These are phyloP conservation scores for Coriaria nepalensis DNA, from an alignment of 306 rosid species.

Conservation along the genomic window DNA sequence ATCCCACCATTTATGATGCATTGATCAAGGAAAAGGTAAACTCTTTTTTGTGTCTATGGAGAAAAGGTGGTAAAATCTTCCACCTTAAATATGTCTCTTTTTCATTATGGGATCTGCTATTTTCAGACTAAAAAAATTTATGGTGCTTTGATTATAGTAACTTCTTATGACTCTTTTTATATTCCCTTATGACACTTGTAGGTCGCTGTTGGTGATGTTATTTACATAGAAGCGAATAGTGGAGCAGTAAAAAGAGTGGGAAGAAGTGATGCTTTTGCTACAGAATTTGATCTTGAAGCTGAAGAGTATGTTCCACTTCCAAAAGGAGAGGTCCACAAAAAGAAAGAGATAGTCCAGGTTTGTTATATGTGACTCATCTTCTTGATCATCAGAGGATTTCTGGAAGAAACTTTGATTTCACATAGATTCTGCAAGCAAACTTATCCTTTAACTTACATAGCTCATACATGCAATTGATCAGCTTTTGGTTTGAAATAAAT, in stretches of 20 bases:
- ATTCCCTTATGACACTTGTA: conserved; percentile 17
- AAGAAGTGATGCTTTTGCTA: conserved; percentile 94
- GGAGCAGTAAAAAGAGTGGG: conserved; percentile 98
- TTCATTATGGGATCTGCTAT: too few species aligned
- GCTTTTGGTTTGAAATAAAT: too few species aligned
- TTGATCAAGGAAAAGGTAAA: conserved; percentile 81
- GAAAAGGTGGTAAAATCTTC: background rate
- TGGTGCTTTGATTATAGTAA: background rate
- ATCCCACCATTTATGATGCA: conserved; percentile 94
- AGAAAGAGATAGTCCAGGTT: conserved; percentile 96
- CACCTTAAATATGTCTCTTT: background rate
- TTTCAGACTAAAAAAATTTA: too few species aligned
- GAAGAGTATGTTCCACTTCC: conserved; percentile 99
- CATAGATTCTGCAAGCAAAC: background rate
- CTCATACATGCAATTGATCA: too few species aligned
- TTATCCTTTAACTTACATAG: too few species aligned
- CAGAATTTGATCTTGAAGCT: conserved; percentile 96
- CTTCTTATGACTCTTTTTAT: background rate
- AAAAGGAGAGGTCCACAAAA: conserved; percentile 97
- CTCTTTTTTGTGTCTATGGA: background rate
- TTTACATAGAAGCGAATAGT: conserved; percentile 87
- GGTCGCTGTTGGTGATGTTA: conserved; percentile 97
- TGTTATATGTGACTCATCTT: conserved; percentile 18
- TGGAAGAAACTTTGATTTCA: conserved; percentile 1
- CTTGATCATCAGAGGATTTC: conserved; percentile 4